Evolutionary conservation across 805 yeast genomes (phyloP), one percentile per base, ranked within the genome.

Genomic region (Hanseniaspora vineae): DNA sequence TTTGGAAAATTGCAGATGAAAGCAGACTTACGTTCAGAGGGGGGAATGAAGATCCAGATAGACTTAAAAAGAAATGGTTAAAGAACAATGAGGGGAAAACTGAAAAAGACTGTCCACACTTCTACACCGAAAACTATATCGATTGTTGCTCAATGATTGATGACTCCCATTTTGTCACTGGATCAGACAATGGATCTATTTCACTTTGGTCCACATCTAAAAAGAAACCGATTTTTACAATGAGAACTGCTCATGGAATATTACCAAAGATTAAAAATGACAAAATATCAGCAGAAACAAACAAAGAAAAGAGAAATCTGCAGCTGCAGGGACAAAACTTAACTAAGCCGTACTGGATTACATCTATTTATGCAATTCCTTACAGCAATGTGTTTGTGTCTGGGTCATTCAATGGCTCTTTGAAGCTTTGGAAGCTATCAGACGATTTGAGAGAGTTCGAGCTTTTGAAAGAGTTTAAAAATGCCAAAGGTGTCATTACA

Each of bases 1-100:
- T 85, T 57, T 92, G 98, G 98, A 92, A 92, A 63, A 87, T 92
- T 54, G 78, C 95, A 23, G 98, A 92, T 58, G 98, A 92, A 66
- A 80, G 95, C 1, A 78, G 97, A 60, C 75, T 92, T 57, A 88
- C 96, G 0, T 90, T 90, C 64, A 76, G 96, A 60, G 96, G 95
- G 51, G 95, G 94, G 50, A 45, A 45, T 31, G 96, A 87, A 58
- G 64, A 69, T 64, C 44, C 77, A 67, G 55, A 70, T 64, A 63
- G 63, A 59, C 52, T 65, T 57, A 54, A 66, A 54, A 66, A 68
- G 54, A 65, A 60, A 53, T 56, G 61, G 62, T 50, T 62, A 55
- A 60, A 55, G 49, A 32, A 20, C 18, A 43, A 31, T 14, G 37
- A n/a, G 14, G 40, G 40, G 12, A 37, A 37, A 37, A n/a, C 40